Evolutionary conservation across 225 moss, liverwort and hornwort species (phyloP).

Genomic region (Climacium dendroides): DNA sequence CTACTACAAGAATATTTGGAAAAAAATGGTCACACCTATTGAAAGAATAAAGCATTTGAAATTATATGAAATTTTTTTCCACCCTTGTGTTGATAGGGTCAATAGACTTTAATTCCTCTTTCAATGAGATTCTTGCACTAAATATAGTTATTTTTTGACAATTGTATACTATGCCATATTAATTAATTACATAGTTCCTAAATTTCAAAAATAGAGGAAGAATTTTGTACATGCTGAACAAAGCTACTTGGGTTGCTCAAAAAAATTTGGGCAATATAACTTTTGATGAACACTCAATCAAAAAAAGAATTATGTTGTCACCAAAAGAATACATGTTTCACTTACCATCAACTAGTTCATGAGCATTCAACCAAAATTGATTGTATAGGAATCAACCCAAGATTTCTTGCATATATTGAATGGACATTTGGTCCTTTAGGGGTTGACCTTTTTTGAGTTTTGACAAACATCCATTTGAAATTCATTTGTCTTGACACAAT

Average conservation of each 20-base stretch:
- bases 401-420: not conserved
- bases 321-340: not conserved
- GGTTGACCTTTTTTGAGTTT: too few relatives aligned
- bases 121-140: not conserved
- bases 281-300: not conserved
- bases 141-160: too few relatives aligned
- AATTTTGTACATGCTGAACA: not conserved
- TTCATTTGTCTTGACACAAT: too few relatives aligned
- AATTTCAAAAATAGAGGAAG: not conserved
- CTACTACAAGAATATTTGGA: not conserved
- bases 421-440: too few relatives aligned
- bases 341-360: not conserved
- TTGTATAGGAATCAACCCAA: accelerated
- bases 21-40: not conserved
- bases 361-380: not conserved
- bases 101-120: not conserved
- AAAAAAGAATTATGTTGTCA: not conserved
- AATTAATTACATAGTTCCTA: not conserved
- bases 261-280: accelerated
- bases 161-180: not conserved
- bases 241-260: accelerated
- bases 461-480: too few relatives aligned
- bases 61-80: not conserved
- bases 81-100: accelerated
- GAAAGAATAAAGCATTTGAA: not conserved